phyloP scores from a whole-genome alignment of 1,139 yeast genomes.

The Candida pseudoviswanathii region DNA sequence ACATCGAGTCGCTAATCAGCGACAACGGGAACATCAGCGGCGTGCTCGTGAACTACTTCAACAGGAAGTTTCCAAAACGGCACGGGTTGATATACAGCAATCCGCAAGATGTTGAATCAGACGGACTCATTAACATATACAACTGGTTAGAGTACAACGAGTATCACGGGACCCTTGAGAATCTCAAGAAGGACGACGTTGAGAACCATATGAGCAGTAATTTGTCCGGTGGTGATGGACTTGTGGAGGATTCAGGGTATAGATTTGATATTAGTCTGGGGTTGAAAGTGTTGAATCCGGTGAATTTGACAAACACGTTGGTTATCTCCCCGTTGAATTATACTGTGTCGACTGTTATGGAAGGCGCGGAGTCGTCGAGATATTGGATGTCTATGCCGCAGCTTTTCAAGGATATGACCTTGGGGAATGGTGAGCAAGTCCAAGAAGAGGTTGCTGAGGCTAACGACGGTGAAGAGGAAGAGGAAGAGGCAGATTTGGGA shows the following conservation, averaged over 20 bases:
- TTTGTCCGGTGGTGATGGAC: not conserved
- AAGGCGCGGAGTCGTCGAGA: conserved; percentile 6
- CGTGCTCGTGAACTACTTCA: conserved; percentile 29
- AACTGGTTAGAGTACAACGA: conserved; percentile 38
- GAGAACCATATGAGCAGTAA: conserved; percentile 17
- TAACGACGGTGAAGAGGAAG: conserved; percentile 9
- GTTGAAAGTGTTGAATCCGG: conserved; percentile 30
- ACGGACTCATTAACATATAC: conserved; percentile 28
- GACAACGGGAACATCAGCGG: conserved; percentile 23
- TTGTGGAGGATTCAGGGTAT: not conserved
- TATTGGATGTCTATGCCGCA: conserved; percentile 32
- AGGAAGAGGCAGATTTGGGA: conserved; percentile 25
- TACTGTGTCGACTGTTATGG: conserved; percentile 39
- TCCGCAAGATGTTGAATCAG: conserved; percentile 13
- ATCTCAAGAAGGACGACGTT: conserved; percentile 18
- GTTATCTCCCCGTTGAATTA: conserved; percentile 43
- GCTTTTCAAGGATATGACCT: conserved; percentile 18
- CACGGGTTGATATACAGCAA: conserved; percentile 35
- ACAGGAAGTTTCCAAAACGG: conserved; percentile 29
- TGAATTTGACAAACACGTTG: conserved; percentile 37
- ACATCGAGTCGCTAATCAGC: conserved; percentile 5
- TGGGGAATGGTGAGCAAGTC: conserved; percentile 9
- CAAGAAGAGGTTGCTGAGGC: not conserved
- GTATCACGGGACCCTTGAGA: conserved; percentile 28
- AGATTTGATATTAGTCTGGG: conserved; percentile 8